Base-by-base conservation (phyloP, 2,329 filamentous ascomycete species). In the Coleophoma eucalyptorum region DNA sequence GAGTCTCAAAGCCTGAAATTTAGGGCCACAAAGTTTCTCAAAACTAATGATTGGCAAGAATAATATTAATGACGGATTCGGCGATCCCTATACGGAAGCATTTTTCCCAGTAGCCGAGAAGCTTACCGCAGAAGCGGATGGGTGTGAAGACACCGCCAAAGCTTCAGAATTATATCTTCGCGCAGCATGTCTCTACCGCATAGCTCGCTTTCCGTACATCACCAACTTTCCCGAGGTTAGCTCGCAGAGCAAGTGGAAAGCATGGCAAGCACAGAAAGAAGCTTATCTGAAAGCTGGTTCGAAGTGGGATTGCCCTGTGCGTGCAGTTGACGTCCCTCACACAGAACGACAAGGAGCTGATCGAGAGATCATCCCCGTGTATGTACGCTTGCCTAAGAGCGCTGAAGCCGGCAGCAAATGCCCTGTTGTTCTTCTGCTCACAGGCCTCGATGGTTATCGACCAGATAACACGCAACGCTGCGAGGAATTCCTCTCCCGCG, bases 141-240 rank as follows among this genome's bases (percentile, higher is more conserved):
- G 74, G 21, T 76, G 77, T 1, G 78, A 75, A 26, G 72, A 84
- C 50, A 65, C 63, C 4, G 71, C 74, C 37, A 73, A 74, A 40
- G 84, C 86, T 1, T 79, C 78, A 4, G 78, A 78, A 34, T 73
- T 86, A 16, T 89, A 84, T 66, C 74, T 89, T n/a, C 81, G 87
- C 19, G 84, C 84, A 5, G 86, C 86, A 19, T 82, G 84, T 21
- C 75, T 90, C n/a, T 85, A 88, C 66, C 79, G 87, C 48, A 90
- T 91, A 57, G 77, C 84, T 0, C 78, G 87, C 15, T 90, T 91
- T 62, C 87, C 87, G 3, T 78, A 79, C 58, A 71, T 79, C 56
- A 67, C 70, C 3, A 56, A 63, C 3, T 70, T 66, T 46, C 73
- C 75, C 0, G 46, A 52, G 2, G 54, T 71, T 38, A 73, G 60